Conservation (phyloP, 306 rosid genomes). For the Ziziphus jujuba region DNA sequence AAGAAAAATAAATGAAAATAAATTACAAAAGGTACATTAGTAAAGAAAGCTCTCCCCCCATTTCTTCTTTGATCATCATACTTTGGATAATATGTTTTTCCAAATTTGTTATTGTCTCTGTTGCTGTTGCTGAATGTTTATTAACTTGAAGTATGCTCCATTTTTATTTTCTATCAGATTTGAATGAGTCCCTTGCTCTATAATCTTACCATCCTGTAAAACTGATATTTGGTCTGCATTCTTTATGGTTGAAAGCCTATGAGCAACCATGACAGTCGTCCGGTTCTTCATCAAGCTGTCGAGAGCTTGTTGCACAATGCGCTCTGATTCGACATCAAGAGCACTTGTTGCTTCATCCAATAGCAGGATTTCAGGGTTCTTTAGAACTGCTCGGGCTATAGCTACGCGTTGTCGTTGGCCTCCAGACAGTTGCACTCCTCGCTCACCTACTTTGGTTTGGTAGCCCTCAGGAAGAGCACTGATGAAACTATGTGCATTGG, state of each 20-base stretch:
- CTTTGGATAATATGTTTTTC: conserved; percentile 24
- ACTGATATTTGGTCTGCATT: conserved; percentile 91
- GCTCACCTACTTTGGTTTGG: conserved; percentile 87
- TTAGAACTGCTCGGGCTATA: conserved; percentile 83
- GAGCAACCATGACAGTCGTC: conserved; percentile 91
- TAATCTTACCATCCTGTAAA: conserved; percentile 81
- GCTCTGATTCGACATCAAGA: conserved; percentile 84
- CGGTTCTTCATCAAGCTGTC: conserved; percentile 83
- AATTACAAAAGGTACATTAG: conserved; percentile 17
- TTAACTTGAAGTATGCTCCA: conserved; percentile 82
- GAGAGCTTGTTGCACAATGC: conserved; percentile 77
- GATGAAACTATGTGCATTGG: conserved; percentile 84
- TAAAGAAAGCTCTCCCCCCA: conserved; percentile 2
- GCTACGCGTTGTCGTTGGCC: conserved; percentile 94
- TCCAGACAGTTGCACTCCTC: conserved; percentile 93
- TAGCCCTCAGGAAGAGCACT: conserved; percentile 93
- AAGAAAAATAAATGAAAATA: neutral
- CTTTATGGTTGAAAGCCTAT: conserved; percentile 82
- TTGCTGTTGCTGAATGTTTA: conserved; percentile 80
- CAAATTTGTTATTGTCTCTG: conserved; percentile 33
- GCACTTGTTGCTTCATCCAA: conserved; percentile 95
- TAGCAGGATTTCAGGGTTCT: conserved; percentile 79
- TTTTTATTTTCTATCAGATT: conserved; percentile 63
- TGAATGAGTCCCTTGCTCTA: conserved; percentile 88
- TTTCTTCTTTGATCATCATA: conserved; percentile 11